Conservation (phyloP, 2,329 filamentous ascomycete genomes). For the Curvularia eragrostidis region DNA sequence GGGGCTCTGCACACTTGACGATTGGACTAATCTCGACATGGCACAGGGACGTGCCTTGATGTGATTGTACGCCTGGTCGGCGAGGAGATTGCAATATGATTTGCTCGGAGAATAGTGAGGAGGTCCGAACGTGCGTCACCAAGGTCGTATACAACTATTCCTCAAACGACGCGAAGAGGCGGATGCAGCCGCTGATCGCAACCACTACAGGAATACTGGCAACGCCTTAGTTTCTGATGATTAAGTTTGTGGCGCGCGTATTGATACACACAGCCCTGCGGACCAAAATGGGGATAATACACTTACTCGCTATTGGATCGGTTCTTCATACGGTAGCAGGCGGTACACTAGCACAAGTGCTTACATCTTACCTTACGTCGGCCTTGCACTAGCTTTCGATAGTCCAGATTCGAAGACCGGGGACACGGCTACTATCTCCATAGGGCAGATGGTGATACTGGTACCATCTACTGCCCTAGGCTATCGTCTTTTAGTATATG, state of each 20-base stretch:
- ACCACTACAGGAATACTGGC: conserved; percentile 9
- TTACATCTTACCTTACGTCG: conserved; percentile 12
- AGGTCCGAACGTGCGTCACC: conserved; percentile 28
- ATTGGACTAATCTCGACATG: conserved; percentile 6
- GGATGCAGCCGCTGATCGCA: conserved; percentile 21
- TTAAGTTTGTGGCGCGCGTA: conserved; percentile 21
- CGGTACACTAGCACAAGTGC: conserved; percentile 2
- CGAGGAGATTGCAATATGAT: conserved; percentile 18
- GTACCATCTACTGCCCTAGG: conserved; percentile 7
- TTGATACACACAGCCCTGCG: conserved; percentile 11
- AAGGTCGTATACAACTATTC: conserved; percentile 15
- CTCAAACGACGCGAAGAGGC: conserved; percentile 10
- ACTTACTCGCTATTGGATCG: conserved; percentile 14
- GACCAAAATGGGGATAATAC: not conserved
- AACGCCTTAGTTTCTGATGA: conserved; percentile 23
- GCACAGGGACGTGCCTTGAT: conserved; percentile 9
- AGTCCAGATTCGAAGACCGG: conserved; percentile 8
- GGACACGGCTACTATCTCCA: conserved; percentile 6
- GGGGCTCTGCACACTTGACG: not conserved
- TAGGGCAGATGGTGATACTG: conserved; percentile 7
- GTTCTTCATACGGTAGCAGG: conserved; percentile 7
- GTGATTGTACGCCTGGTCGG: conserved; percentile 22
- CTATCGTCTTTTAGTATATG: conserved; percentile 5
- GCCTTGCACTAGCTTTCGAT: conserved; percentile 19
- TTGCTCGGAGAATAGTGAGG: conserved; percentile 32